phyloP scores from a whole-genome alignment of 257 asterid species.

The Petunia secreta region DNA sequence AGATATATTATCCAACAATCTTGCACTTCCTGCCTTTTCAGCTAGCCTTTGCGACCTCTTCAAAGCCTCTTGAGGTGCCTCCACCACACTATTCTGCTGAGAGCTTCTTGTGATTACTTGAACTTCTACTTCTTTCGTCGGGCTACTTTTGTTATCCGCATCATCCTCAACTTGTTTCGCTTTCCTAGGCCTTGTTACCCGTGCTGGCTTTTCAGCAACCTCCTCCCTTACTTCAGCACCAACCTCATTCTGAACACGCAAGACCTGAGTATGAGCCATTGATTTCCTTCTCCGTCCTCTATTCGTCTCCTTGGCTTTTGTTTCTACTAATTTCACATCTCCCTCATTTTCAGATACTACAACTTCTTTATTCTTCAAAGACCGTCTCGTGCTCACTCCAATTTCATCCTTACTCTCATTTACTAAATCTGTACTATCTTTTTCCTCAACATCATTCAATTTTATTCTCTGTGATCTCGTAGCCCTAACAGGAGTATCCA shows the following conservation, averaged over 20 bases:
- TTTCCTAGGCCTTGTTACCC: constrained; percentile 42
- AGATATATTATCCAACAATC: neutral
- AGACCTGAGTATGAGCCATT: neutral
- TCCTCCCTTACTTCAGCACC: constrained; percentile 29
- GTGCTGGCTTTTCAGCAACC: constrained; percentile 31
- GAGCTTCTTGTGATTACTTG: constrained; percentile 28
- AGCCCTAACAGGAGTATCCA: constrained; percentile 31
- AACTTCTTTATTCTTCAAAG: constrained; percentile 24
- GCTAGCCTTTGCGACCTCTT: constrained; percentile 29
- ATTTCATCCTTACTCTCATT: constrained; percentile 15
- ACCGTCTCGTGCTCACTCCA: constrained; percentile 17
- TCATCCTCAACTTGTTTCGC: constrained; percentile 35
- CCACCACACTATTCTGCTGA: constrained; percentile 35
- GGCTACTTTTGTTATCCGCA: constrained; percentile 33
- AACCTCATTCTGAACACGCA: constrained; percentile 31
- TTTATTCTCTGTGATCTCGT: constrained; percentile 33
- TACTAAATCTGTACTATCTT: neutral
- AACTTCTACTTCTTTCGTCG: constrained; percentile 35
- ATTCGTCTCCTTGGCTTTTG: neutral
- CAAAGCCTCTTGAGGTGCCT: constrained; percentile 26
- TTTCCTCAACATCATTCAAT: constrained; percentile 18
- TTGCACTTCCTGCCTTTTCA: constrained; percentile 15
- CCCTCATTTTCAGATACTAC: neutral
- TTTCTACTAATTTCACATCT: neutral
- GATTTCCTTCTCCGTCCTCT: constrained; percentile 42